phyloP scores from a whole-genome alignment of 768 basidiomycete species.

The Suillus paluster region DNA sequence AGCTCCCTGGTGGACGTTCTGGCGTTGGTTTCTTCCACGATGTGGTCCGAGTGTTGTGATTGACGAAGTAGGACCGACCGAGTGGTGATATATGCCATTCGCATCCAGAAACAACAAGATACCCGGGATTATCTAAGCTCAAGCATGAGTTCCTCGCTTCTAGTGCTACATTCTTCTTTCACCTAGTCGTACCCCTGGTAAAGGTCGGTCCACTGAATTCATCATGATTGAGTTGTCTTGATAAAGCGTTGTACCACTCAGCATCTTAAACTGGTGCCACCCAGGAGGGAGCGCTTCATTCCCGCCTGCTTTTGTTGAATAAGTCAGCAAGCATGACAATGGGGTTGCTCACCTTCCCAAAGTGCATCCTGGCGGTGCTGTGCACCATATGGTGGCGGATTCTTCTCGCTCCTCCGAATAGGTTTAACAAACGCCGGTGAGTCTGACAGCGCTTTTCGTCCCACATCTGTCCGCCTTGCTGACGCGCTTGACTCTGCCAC shows the following conservation, averaged over 20 bases:
- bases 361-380: constrained; percentile 4
- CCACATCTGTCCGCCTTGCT: neutral
- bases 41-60: neutral
- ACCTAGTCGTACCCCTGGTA: constrained; percentile 1
- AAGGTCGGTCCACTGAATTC: neutral
- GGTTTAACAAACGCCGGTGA: no score
- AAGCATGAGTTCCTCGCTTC: neutral
- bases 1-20: neutral
- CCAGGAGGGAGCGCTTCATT: neutral
- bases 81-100: neutral
- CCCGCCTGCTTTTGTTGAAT: neutral
- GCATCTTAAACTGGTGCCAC: neutral
- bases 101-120: neutral
- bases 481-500: neutral
- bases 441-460: neutral
- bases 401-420: neutral
- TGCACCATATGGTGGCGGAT: neutral
- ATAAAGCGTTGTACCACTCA: neutral
- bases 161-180: neutral
- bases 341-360: neutral
- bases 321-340: neutral
- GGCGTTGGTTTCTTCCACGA: neutral
- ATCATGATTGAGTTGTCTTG: neutral
- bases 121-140: neutral
- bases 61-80: neutral